These are phyloP conservation scores for Didymella segeticola DNA, from an alignment of 2,329 filamentous ascomycete genomes.

Conservation along the genomic window DNA sequence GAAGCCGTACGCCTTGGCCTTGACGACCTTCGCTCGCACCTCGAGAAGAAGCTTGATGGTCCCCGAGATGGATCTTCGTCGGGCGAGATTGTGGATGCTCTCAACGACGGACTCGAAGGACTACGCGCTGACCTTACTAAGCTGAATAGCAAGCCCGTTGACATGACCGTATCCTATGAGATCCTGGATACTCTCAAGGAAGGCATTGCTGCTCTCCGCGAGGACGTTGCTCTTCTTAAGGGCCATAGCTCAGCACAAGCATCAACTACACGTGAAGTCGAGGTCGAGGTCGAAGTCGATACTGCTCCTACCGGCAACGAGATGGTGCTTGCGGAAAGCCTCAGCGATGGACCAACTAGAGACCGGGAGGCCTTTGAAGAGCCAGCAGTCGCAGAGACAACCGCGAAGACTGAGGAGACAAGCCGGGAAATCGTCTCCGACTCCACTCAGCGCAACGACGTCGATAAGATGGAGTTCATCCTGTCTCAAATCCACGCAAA, in stretches of 20 bases:
- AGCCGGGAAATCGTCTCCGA: conserved; percentile 51
- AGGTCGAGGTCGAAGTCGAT: conserved; percentile 59
- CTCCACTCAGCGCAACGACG: conserved; percentile 70
- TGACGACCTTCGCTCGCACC: conserved; percentile 57
- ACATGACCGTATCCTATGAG: conserved; percentile 85
- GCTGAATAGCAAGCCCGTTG: conserved; percentile 77
- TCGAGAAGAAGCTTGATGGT: conserved; percentile 61
- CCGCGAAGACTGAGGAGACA: conserved; percentile 40
- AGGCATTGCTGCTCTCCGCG: conserved; percentile 76
- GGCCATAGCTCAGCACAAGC: conserved; percentile 33
- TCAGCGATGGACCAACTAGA: conserved; percentile 35
- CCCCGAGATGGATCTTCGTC: conserved; percentile 61
- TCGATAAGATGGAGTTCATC: conserved; percentile 84
- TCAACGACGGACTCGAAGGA: conserved; percentile 74
- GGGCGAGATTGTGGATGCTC: conserved; percentile 65
- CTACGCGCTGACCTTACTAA: conserved; percentile 77
- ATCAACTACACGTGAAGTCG: conserved; percentile 27
- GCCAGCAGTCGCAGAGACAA: conserved; percentile 51
- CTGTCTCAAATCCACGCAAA: conserved; percentile 84
- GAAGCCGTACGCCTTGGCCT: conserved; percentile 58
- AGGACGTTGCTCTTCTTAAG: conserved; percentile 81
- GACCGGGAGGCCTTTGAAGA: conserved; percentile 47
- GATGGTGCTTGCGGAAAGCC: conserved; percentile 59
- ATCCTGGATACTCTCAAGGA: conserved; percentile 85
- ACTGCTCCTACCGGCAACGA: conserved; percentile 54